Percentiles rank a stretch among this genome's conserved stretches.
Conservation (phyloP, 176 grass and related monocot genomes). For the Triticum monococcum region DNA sequence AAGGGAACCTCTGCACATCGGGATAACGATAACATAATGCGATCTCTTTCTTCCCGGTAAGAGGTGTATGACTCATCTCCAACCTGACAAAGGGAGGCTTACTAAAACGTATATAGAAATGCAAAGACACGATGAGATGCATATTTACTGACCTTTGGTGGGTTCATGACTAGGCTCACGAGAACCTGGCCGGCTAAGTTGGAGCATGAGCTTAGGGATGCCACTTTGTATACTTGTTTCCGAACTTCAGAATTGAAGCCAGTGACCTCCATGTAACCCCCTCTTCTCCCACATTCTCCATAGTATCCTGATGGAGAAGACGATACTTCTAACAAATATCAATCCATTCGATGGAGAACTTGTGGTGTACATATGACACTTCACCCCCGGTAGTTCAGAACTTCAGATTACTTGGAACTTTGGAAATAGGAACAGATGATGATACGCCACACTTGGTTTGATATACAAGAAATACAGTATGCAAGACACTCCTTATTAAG, state of each 20-base stretch:
- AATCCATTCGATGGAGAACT: not conserved
- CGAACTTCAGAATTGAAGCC: conserved; percentile 23
- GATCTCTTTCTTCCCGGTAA: conserved; percentile 48
- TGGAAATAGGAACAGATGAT: not conserved
- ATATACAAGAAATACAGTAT: not conserved
- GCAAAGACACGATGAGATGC: not conserved
- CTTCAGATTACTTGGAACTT: not conserved
- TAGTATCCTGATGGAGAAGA: conserved; percentile 1
- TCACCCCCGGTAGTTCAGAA: not conserved
- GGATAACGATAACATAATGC: conserved; percentile 64
- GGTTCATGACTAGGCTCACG: conserved; percentile 17
- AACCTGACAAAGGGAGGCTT: conserved; percentile 44
- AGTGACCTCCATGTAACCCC: conserved; percentile 25
- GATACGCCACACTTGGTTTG: not conserved
- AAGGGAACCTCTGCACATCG: conserved; percentile 50
- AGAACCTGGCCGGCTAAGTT: conserved; percentile 4
- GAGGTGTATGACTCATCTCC: conserved; percentile 78
- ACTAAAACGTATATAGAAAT: conserved; percentile 1
- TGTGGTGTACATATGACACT: not conserved
- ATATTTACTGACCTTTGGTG: conserved; percentile 7
- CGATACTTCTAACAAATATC: not conserved
- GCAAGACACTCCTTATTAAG: not conserved
- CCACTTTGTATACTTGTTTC: conserved; percentile 19
- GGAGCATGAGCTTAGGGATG: conserved; percentile 15
- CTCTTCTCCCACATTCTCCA: conserved; percentile 20